Evolutionary conservation across 495 filamentous ascomycete genomes (phyloP).

Genomic region (Xanthoparmelia taractica): DNA sequence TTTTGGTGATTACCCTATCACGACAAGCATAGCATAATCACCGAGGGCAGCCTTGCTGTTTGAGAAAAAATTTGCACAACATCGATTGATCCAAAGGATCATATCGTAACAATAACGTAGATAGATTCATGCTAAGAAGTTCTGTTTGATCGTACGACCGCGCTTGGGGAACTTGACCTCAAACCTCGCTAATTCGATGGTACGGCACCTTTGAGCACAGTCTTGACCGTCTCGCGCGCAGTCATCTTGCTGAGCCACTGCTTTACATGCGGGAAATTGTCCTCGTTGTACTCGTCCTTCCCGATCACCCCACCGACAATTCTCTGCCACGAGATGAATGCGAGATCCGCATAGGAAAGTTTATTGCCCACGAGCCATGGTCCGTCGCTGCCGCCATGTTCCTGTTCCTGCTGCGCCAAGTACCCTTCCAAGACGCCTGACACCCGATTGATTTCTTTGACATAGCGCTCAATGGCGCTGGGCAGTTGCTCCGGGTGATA

Average conservation of each 20-base stretch:
- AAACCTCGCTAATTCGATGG: background rate
- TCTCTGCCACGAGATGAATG: conserved; percentile 29
- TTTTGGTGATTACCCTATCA: no score
- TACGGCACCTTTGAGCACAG: background rate
- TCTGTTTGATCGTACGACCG: background rate
- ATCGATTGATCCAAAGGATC: no score
- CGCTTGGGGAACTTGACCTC: background rate
- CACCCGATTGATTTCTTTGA: conserved; percentile 37
- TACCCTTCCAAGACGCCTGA: conserved; percentile 34
- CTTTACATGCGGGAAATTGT: conserved; percentile 27
- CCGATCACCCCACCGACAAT: conserved; percentile 3
- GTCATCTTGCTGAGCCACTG: conserved; percentile 30
- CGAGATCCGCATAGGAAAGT: conserved; percentile 31
- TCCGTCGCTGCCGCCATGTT: conserved; percentile 14
- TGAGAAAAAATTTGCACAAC: no score
- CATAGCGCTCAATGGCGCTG: conserved; percentile 38
- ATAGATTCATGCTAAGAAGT: background rate
- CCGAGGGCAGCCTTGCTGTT: no score
- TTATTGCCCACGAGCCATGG: conserved; percentile 30
- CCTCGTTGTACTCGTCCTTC: conserved; percentile 21
- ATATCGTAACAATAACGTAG: no score
- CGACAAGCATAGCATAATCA: no score
- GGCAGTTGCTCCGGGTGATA: conserved; percentile 35
- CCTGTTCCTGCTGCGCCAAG: conserved; percentile 19
- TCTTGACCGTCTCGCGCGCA: conserved; percentile 22